Evolutionary conservation across 164 flowering plant genomes (phyloP), one percentile per base, ranked within the genome.

Genomic region (Nymphaea thermarum): DNA sequence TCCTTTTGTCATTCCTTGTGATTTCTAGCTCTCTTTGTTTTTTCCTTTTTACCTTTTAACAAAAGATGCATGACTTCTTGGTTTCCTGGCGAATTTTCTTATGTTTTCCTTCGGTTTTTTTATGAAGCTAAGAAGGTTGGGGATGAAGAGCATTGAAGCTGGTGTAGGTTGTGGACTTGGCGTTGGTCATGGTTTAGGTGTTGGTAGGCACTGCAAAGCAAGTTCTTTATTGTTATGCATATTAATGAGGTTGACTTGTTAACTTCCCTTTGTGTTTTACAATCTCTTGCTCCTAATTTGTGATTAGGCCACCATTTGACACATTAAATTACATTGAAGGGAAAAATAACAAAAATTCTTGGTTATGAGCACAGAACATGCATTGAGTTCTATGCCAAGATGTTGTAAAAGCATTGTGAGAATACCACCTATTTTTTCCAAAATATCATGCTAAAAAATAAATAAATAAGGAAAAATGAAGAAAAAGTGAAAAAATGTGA

Each of bases 111-210:
- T 15, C 8, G 36, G 5, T 5, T 17, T 45, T 61, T 72, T 42
- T 62, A 44, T 68, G 5, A 72, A 94, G 99, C 69, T 94, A 71
- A 85, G 79, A 76, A 87, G 83, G 76, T 36, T 89, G 62, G 98
- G 98, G 59, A 85, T 89, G 47, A 90, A 87, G 79, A 85, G 78
- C 67, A 83, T 90, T 71, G 85, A 90, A 79, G 91, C 85, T 4
- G 96, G 99, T 65, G 70, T 89, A 73, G 98, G 98, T 62, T 89
- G 97, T 74, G 97, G 99, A 70, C 81, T 92, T 69, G 99, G 98
- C 64, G 78, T 92, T 79, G 98, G 99, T 64, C 93, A 88, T 83
- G 99, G 96, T 62, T 86, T 92, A 82, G 98, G 99, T 80, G 81
- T 83, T 71, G 98, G 99, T 95, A 86, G 67, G 92, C 72, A 18